phyloP scores from a whole-genome alignment of 73 alveolate genomes.

The Paramecium tetraurelia region DNA sequence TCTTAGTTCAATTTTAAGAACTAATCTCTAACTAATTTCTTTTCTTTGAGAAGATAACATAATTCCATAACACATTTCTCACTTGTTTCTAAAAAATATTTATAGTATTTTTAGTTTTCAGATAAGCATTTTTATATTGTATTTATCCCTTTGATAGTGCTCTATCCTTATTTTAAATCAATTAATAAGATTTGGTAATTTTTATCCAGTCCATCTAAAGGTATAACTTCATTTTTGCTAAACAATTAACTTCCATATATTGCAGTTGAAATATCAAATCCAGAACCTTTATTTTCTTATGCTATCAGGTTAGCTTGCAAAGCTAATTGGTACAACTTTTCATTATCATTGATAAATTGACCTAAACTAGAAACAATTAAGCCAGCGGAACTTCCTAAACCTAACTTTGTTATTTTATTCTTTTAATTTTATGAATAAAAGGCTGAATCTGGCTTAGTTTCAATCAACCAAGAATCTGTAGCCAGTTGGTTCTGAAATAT shows the following conservation, averaged over 20 bases:
- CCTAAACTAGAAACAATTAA: neutral
- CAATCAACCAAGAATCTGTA: neutral
- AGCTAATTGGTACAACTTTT: neutral
- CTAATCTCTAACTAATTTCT: neutral
- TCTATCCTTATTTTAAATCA: neutral
- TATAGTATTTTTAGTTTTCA: neutral
- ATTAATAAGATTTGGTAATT: neutral
- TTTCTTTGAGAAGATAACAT: neutral
- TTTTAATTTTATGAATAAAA: neutral
- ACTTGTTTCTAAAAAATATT: neutral
- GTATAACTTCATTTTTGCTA: neutral
- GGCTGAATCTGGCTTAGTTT: neutral
- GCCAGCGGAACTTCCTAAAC: conserved; percentile 30
- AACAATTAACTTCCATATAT: conserved; percentile 15
- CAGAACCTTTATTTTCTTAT: neutral
- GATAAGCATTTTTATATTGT: neutral
- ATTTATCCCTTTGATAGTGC: neutral
- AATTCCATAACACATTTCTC: neutral
- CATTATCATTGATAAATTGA: neutral
- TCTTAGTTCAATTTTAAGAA: neutral
- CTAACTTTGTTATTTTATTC: neutral
- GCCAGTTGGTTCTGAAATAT: neutral
- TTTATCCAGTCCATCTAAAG: neutral
- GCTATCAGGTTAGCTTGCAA: neutral
- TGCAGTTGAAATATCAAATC: conserved; percentile 39